These are phyloP conservation scores for Candida dubliniensis DNA, from an alignment of 1,139 yeast species.

Conservation along the genomic window DNA sequence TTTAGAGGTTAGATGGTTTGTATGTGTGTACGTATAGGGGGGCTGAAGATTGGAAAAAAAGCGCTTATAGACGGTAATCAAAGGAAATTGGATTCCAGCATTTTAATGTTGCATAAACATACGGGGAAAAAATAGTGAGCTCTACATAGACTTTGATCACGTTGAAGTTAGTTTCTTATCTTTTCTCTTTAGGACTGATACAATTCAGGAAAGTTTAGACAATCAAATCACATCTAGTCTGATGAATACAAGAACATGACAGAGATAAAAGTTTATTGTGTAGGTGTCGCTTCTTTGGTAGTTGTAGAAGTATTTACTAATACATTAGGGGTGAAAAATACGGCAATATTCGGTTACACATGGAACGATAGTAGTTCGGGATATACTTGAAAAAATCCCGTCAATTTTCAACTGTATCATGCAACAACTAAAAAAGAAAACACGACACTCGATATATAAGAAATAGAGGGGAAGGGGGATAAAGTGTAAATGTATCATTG, in stretches of 20 bases:
- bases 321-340: too few species aligned
- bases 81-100: background rate
- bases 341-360: background rate
- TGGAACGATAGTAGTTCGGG: background rate
- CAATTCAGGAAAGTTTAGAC: too few species aligned
- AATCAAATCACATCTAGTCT: too few species aligned
- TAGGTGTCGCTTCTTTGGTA: too few species aligned
- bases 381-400: background rate
- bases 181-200: background rate
- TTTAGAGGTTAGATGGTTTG: too few species aligned
- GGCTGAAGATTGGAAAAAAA: background rate
- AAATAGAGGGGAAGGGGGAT: too few species aligned
- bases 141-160: background rate
- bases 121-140: background rate
- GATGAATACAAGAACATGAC: too few species aligned
- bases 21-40: background rate
- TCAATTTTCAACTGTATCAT: background rate
- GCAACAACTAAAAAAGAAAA: too few species aligned
- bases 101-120: background rate
- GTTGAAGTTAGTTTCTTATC: background rate
- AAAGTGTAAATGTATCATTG: too few species aligned
- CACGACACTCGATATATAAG: too few species aligned
- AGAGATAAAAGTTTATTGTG: too few species aligned
- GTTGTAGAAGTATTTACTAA: too few species aligned
- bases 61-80: constrained; percentile 3